Conservation (phyloP, 371 early-diverging fungal species). For the Actinomortierella wolfii region DNA sequence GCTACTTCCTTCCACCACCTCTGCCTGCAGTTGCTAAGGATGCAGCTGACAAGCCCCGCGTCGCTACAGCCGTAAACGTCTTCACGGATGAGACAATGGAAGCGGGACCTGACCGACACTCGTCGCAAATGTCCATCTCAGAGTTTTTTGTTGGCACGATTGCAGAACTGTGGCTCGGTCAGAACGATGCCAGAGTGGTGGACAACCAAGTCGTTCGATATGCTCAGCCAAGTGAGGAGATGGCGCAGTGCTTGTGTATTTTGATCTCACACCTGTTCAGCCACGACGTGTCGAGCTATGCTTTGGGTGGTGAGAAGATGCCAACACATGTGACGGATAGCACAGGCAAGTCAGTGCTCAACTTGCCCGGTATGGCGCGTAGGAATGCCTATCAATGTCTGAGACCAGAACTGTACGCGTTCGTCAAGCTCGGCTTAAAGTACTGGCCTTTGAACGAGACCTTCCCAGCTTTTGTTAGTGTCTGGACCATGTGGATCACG, state of each 20-base stretch:
- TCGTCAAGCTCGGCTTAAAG: constrained; percentile 21
- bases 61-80: constrained; percentile 1
- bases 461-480: constrained; percentile 27
- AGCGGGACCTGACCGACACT: constrained; percentile 22
- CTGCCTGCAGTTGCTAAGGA: no score
- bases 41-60: constrained; percentile 5
- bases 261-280: constrained; percentile 22
- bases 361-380: constrained; percentile 35
- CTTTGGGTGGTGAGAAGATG: constrained; percentile 29
- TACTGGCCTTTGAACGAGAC: constrained; percentile 40
- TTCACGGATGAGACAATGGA: constrained; percentile 34
- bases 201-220: constrained; percentile 43
- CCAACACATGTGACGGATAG: constrained; percentile 20
- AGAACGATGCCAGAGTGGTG: constrained; percentile 26
- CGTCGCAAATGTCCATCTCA: constrained; percentile 31
- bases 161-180: constrained; percentile 41
- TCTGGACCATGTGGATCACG: constrained; percentile 40
- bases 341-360: constrained; percentile 23
- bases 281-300: constrained; percentile 31
- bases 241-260: constrained; percentile 27
- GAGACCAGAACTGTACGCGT: constrained; percentile 33
- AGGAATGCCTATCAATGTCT: constrained; percentile 40
- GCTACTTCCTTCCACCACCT: constrained; percentile 38
- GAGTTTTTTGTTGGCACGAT: constrained; percentile 43
- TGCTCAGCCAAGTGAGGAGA: constrained; percentile 33